Evolutionary conservation across 2,329 filamentous ascomycete genomes (phyloP).

Genomic region (Neoarthrinium moseri): DNA sequence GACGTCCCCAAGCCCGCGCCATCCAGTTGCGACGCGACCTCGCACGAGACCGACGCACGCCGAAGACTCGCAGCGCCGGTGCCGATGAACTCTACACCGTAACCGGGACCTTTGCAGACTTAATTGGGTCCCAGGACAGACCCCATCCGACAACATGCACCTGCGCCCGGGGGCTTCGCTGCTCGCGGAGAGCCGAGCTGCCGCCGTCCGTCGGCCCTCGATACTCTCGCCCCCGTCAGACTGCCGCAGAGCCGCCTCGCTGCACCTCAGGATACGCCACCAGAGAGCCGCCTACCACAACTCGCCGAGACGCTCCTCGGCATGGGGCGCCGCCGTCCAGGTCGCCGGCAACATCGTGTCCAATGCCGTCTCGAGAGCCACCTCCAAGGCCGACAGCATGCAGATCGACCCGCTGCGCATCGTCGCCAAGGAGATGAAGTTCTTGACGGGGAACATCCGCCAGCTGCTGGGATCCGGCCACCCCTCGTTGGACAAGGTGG

Average conservation of each 20-base stretch:
- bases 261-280: slow-evolving; percentile 31
- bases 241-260: slow-evolving; percentile 31
- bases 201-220: slow-evolving; percentile 29
- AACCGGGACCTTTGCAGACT: background rate
- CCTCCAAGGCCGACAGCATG: slow-evolving; percentile 57
- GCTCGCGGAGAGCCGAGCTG: slow-evolving; percentile 41
- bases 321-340: slow-evolving; percentile 73
- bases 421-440: slow-evolving; percentile 96
- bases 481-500: slow-evolving; percentile 88
- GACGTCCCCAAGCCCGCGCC: background rate
- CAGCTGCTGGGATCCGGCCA: slow-evolving; percentile 93
- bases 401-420: slow-evolving; percentile 83
- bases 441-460: slow-evolving; percentile 88
- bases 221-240: slow-evolving; percentile 37
- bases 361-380: slow-evolving; percentile 62
- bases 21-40: slow-evolving; percentile 3
- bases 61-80: background rate
- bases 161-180: slow-evolving; percentile 52
- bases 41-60: background rate
- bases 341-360: slow-evolving; percentile 70
- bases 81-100: background rate
- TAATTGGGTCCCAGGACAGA: slow-evolving; percentile 1
- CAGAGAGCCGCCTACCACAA: slow-evolving; percentile 42
- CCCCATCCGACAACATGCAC: slow-evolving; percentile 42
- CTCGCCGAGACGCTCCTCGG: slow-evolving; percentile 51